Percentiles rank a stretch among this genome's conserved stretches.
These are phyloP conservation scores for Rhodotorula sp. DNA, from an alignment of 1,284 basidiomycete genomes.

Conservation along the genomic window DNA sequence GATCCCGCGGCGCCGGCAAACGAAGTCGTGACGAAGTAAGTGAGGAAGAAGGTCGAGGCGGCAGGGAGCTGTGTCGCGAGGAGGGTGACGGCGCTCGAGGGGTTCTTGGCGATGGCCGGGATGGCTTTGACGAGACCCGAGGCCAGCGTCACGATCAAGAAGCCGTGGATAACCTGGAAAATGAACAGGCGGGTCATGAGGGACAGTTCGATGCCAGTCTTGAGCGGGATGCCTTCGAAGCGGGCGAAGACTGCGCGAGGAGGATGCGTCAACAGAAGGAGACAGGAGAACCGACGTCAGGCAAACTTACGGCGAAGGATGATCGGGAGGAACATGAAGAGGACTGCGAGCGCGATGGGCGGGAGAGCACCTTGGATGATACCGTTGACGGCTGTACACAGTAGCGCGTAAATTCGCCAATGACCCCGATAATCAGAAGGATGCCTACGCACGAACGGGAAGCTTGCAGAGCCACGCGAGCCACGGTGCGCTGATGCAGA, in stretches of 20 bases:
- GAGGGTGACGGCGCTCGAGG: slow-evolving; percentile 62
- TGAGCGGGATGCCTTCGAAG: slow-evolving; percentile 77
- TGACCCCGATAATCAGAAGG: too few species aligned
- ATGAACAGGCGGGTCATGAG: slow-evolving; percentile 89
- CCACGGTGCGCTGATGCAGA: slow-evolving; percentile 67
- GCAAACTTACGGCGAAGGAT: slow-evolving; percentile 63
- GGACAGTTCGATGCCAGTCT: slow-evolving; percentile 78
- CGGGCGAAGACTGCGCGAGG: slow-evolving; percentile 61
- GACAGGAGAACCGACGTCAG: neutral
- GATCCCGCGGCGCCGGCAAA: slow-evolving; percentile 71
- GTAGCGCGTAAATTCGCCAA: too few species aligned
- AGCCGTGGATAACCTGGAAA: slow-evolving; percentile 86
- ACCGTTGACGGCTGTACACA: slow-evolving; percentile 59
- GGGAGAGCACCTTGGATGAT: slow-evolving; percentile 91
- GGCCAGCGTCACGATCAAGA: slow-evolving; percentile 78
- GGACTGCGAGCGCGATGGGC: slow-evolving; percentile 75
- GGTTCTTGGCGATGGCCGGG: slow-evolving; percentile 61
- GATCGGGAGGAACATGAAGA: slow-evolving; percentile 89
- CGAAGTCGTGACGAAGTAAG: slow-evolving; percentile 59
- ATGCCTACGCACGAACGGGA: slow-evolving; percentile 53
- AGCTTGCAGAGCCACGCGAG: slow-evolving; percentile 78
- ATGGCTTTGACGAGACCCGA: slow-evolving; percentile 76
- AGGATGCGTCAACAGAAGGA: accelerated
- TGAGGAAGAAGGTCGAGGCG: slow-evolving; percentile 92
- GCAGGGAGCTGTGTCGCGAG: slow-evolving; percentile 70